Base-by-base conservation (phyloP, 495 filamentous ascomycete genomes). In the Penicillium salamii region DNA sequence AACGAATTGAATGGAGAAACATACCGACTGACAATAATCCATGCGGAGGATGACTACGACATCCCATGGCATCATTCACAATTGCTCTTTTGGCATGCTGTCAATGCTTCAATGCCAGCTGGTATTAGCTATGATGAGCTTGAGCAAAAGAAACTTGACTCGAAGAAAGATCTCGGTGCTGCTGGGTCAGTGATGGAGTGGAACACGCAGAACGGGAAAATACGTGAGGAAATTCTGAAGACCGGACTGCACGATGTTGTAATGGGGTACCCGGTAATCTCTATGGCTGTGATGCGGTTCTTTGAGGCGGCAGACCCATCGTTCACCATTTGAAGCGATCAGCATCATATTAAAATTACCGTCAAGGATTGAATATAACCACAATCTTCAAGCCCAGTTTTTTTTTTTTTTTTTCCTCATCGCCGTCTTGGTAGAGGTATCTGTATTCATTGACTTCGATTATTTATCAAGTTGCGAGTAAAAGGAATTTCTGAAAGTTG, bases 191-290 rank as follows among this genome's bases (percentile, higher is more conserved):
- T 75, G 20, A 61, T 74, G 50, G 71, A 78, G 49, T 78, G 71
- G 72, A 59, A 42, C 23, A 73, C 69, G 0, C 46, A 64, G 9
- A 57, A 69, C 35, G 78, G 78, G 5, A 49, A 72, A 1, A 63
- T 78, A 19, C 67, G 72, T 34, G 73, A 78, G 48, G 69, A 79
- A 45, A 75, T 79, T 7, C 50, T 79, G 19, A 78, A 78, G 58
- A 68, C 63, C 14, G 76, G 76, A 5, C 52, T 79, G 28, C 77
- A 81, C 47, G 77, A 78, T 65, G 66, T 72, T 11, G 58, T 79
- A 26, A 78, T 79, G 75, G 70, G 72, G 5, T 70, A 79, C 52
- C 71, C 77, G 3, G 56, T 78, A 7, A 54, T 78, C 15, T 71
- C 67, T 14, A 59, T 78, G 62, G 76, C 75, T 7, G 70, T 74